Evolutionary conservation across 768 basidiomycete species (phyloP).

Genomic region (Mycena chlorophos): DNA sequence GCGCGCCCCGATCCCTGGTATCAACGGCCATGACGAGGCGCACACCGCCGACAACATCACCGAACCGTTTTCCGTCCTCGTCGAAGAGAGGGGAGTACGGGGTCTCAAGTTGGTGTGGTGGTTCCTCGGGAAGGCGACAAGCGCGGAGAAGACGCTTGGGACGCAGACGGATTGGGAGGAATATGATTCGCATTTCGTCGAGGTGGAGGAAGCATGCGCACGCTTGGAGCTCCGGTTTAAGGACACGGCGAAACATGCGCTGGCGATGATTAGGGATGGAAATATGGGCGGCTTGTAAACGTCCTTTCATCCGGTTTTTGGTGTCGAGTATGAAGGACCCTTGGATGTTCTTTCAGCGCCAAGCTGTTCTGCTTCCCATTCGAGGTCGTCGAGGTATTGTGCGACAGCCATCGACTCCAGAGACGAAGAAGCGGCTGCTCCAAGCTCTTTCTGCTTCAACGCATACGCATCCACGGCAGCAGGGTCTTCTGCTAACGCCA

Average conservation of each 20-base stretch:
- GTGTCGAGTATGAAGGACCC: conserved; percentile 19
- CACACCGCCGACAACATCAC: conserved; percentile 20
- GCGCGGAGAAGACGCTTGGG: conserved; percentile 37
- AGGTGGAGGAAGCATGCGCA: conserved; percentile 35
- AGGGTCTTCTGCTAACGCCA: conserved; percentile 59
- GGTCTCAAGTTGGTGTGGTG: conserved; percentile 53
- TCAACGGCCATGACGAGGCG: conserved; percentile 33
- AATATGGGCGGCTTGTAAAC: conserved; percentile 2
- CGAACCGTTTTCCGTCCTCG: conserved; percentile 38
- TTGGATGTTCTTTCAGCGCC: conserved; percentile 28
- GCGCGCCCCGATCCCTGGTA: conserved; percentile 53
- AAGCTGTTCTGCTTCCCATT: conserved; percentile 57
- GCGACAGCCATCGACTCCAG: conserved; percentile 56
- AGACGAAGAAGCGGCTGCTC: conserved; percentile 23
- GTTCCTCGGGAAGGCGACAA: conserved; percentile 42
- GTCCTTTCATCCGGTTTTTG: not conserved
- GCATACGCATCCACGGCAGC: conserved; percentile 27
- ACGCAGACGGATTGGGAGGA: conserved; percentile 46
- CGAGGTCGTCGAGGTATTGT: conserved; percentile 64
- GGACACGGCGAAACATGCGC: conserved; percentile 40
- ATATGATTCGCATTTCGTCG: conserved; percentile 41
- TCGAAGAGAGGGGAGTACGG: conserved; percentile 22
- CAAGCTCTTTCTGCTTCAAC: conserved; percentile 33
- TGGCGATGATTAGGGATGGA: conserved; percentile 34
- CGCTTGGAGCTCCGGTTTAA: conserved; percentile 40